phyloP scores from a whole-genome alignment of 2,329 filamentous ascomycete genomes.

The Ophiostoma sp. region DNA sequence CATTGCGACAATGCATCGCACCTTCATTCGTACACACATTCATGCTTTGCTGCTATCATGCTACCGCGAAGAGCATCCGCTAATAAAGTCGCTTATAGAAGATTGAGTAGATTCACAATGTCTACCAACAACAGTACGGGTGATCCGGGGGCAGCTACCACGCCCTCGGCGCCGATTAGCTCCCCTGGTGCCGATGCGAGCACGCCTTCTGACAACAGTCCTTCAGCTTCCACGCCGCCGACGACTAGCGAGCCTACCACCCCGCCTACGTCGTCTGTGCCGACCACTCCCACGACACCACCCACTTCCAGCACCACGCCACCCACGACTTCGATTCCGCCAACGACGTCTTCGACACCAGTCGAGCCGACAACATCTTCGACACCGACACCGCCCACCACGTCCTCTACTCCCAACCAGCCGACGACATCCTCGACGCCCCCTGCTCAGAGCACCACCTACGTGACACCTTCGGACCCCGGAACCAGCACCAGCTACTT shows the following conservation, averaged over 20 bases:
- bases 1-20: background rate
- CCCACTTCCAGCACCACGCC: conserved; percentile 25
- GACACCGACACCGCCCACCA: conserved; percentile 4
- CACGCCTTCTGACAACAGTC: conserved; percentile 21
- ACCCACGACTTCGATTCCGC: conserved; percentile 26
- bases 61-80: conserved; percentile 22
- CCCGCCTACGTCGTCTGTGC: background rate
- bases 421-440: conserved; percentile 30
- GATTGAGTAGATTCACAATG: conserved; percentile 36
- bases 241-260: conserved; percentile 10
- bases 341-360: background rate
- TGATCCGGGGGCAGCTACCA: conserved; percentile 24
- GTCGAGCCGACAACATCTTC: conserved; percentile 21
- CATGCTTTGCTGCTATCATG: background rate
- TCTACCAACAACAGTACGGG: conserved; percentile 35
- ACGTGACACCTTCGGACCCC: conserved; percentile 38
- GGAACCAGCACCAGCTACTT: conserved; percentile 27
- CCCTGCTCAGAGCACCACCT: conserved; percentile 26
- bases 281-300: conserved; percentile 8
- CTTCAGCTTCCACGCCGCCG: conserved; percentile 26
- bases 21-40: background rate
- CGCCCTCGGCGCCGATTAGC: conserved; percentile 23
- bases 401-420: conserved; percentile 21
- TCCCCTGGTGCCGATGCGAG: conserved; percentile 27
- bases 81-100: conserved; percentile 37